Evolutionary conservation across 805 yeast genomes (phyloP).

Genomic region (Tetrapisispora namnaoensis): DNA sequence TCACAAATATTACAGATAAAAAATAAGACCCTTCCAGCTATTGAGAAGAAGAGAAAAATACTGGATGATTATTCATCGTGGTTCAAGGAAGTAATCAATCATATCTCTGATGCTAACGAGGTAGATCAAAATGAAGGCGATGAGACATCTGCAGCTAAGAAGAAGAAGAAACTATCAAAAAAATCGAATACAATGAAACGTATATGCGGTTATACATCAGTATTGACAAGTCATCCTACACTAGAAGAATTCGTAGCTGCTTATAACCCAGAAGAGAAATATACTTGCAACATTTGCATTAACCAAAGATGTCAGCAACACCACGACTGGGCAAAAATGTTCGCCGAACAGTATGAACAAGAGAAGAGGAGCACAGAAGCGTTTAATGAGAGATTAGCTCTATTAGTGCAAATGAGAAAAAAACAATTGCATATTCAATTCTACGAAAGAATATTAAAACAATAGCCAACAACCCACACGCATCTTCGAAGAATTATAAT

Average conservation of each 20-base stretch:
- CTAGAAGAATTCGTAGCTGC: constrained; percentile 12
- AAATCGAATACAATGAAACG: constrained; percentile 8
- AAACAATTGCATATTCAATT: constrained; percentile 22
- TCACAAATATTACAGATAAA: constrained; percentile 7
- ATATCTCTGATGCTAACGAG: constrained; percentile 6
- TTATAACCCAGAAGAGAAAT: constrained; percentile 5
- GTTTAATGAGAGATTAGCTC: constrained; percentile 15
- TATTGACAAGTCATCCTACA: constrained; percentile 8
- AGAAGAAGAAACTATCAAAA: constrained; percentile 10
- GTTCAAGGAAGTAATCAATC: constrained; percentile 18
- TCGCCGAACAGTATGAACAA: constrained; percentile 14
- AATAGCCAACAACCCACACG: background rate
- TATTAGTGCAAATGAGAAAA: constrained; percentile 19
- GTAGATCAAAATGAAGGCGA: background rate
- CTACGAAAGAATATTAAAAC: constrained; percentile 13
- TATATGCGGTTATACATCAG: constrained; percentile 24
- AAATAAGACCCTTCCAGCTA: constrained; percentile 9
- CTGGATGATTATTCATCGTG: constrained; percentile 26
- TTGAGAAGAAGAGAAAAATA: constrained; percentile 6
- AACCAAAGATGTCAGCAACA: constrained; percentile 22
- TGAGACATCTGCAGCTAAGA: constrained; percentile 5
- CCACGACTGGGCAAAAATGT: constrained; percentile 23
- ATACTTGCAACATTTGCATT: constrained; percentile 18
- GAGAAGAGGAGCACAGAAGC: constrained; percentile 19
- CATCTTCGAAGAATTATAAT: background rate